A percentile compares a stretch with the other conserved stretches of the same genome.
phyloP scores from a whole-genome alignment of 2,329 filamentous ascomycete species.

The Parastagonospora avenae region DNA sequence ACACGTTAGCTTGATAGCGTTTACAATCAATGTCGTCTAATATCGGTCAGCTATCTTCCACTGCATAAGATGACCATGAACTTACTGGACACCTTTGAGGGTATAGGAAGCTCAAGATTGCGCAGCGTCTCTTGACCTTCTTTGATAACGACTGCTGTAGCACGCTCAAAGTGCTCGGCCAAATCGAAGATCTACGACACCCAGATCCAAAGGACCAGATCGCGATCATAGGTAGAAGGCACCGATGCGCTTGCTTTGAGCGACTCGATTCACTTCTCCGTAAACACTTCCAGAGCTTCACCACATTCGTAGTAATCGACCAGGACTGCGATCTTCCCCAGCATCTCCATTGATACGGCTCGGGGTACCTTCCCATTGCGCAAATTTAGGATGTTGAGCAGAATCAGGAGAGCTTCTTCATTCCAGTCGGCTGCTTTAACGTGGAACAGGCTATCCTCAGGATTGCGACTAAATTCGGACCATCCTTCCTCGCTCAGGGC shows the following conservation, averaged over 20 bases:
- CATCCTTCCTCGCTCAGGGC: neutral
- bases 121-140: neutral
- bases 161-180: constrained; percentile 8
- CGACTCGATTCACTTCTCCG: constrained; percentile 49
- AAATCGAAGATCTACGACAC: constrained; percentile 21
- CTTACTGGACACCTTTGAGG: neutral
- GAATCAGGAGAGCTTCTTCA: constrained; percentile 46
- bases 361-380: constrained; percentile 49
- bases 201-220: constrained; percentile 30
- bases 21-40: constrained; percentile 9
- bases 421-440: constrained; percentile 33
- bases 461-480: neutral
- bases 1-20: constrained; percentile 1
- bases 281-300: constrained; percentile 52
- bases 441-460: constrained; percentile 13
- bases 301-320: constrained; percentile 52
- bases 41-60: neutral
- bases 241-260: constrained; percentile 1
- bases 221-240: constrained; percentile 16
- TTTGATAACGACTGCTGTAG: constrained; percentile 13
- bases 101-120: constrained; percentile 12
- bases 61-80: neutral
- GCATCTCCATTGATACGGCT: constrained; percentile 45
- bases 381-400: constrained; percentile 56
- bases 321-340: constrained; percentile 53